phyloP scores from a whole-genome alignment of 2,329 filamentous ascomycete genomes.

The Furcasterigmium sp. region DNA sequence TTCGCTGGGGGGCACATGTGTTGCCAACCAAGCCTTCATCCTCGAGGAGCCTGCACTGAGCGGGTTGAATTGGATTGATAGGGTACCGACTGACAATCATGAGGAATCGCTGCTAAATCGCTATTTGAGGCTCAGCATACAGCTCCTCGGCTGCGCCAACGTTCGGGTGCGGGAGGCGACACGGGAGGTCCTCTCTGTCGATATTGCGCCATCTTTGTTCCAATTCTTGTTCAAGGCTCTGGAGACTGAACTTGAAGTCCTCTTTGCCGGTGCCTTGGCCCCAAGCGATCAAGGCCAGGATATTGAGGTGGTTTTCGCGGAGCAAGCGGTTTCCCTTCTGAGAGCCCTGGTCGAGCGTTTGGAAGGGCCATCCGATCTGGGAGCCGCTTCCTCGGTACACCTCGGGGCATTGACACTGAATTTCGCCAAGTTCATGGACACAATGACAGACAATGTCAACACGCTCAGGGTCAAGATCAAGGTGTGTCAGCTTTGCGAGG shows the following conservation, averaged over 20 bases:
- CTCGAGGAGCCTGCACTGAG: slow-evolving; percentile 53
- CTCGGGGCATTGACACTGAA: slow-evolving; percentile 59
- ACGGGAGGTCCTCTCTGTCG: slow-evolving; percentile 60
- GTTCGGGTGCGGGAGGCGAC: slow-evolving; percentile 62
- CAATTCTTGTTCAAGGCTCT: slow-evolving; percentile 60
- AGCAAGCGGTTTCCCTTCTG: slow-evolving; percentile 60
- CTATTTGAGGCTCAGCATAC: slow-evolving; percentile 59
- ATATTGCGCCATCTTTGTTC: slow-evolving; percentile 57
- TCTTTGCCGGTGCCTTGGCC: slow-evolving; percentile 53
- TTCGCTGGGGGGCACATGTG: slow-evolving; percentile 61
- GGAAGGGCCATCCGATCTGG: slow-evolving; percentile 57
- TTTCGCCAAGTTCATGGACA: slow-evolving; percentile 62
- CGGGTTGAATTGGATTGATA: slow-evolving; percentile 61
- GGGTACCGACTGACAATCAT: slow-evolving; percentile 49
- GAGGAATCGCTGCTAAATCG: slow-evolving; percentile 56
- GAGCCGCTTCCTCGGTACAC: slow-evolving; percentile 57
- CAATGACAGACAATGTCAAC: slow-evolving; percentile 47
- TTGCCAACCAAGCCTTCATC: slow-evolving; percentile 50
- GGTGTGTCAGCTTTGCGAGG: slow-evolving; percentile 62
- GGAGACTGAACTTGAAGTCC: slow-evolving; percentile 57
- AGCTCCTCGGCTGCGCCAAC: slow-evolving; percentile 59
- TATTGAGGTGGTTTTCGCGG: slow-evolving; percentile 59
- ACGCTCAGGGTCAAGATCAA: slow-evolving; percentile 62
- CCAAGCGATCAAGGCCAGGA: slow-evolving; percentile 49
- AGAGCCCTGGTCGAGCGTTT: slow-evolving; percentile 59